Conservation (phyloP, 2,329 filamentous ascomycete species). For the Domatiomyces catenatus region DNA sequence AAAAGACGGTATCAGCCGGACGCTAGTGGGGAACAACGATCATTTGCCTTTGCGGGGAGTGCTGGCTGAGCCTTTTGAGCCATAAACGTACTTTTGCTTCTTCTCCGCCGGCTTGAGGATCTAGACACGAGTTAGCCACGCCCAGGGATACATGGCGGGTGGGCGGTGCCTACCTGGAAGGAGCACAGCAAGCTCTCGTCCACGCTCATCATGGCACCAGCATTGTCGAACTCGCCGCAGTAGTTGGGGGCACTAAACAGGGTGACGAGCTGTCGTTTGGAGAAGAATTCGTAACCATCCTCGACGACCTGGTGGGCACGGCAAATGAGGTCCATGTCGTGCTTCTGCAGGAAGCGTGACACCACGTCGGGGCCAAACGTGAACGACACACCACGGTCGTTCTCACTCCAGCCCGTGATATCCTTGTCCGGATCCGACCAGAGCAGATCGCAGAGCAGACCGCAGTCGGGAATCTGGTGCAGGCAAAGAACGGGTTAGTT, state of each 20-base stretch:
- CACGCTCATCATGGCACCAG: slow-evolving; percentile 99
- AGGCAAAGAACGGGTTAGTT: background rate
- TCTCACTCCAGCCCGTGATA: slow-evolving; percentile 98
- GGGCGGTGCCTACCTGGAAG: slow-evolving; percentile 59
- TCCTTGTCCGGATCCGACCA: slow-evolving; percentile 99
- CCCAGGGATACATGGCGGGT: background rate
- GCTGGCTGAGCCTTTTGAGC: slow-evolving; percentile 54
- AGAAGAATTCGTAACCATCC: slow-evolving; percentile 99
- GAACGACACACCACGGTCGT: slow-evolving; percentile 95
- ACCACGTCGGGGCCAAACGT: slow-evolving; percentile 97
- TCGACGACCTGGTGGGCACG: slow-evolving; percentile 97
- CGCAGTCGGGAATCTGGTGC: slow-evolving; percentile 87
- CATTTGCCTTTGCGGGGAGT: slow-evolving; percentile 56
- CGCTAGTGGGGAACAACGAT: slow-evolving; percentile 28
- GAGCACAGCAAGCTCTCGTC: slow-evolving; percentile 97
- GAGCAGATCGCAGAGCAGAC: slow-evolving; percentile 87
- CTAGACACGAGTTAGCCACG: slow-evolving; percentile 30
- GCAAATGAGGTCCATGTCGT: slow-evolving; percentile 99
- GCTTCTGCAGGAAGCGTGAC: slow-evolving; percentile 92
- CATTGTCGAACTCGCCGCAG: slow-evolving; percentile 98
- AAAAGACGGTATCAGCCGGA: slow-evolving; percentile 49
- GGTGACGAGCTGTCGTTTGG: slow-evolving; percentile 91
- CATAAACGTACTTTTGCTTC: slow-evolving; percentile 99
- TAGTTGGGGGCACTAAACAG: slow-evolving; percentile 98
- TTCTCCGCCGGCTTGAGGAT: slow-evolving; percentile 99